phyloP scores from a whole-genome alignment of 495 filamentous ascomycete genomes.

The Schizothecium vesticola region DNA sequence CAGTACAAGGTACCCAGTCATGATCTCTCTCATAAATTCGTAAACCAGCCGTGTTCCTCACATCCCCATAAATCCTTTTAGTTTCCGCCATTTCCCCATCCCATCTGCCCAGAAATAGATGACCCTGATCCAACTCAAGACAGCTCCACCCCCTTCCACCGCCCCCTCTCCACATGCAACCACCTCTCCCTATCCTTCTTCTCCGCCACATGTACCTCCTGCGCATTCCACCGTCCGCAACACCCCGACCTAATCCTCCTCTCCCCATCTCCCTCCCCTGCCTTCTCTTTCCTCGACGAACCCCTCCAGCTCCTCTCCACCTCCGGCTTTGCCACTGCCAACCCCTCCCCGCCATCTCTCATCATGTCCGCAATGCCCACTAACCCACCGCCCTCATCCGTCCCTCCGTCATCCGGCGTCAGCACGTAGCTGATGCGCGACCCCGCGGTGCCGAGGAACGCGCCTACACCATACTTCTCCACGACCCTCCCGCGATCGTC shows the following conservation, averaged over 20 bases:
- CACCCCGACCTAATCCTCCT: constrained; percentile 41
- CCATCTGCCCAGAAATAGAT: not conserved
- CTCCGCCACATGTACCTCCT: constrained; percentile 25
- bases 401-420: constrained; percentile 51
- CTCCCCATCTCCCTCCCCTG: constrained; percentile 18
- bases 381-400: constrained; percentile 50
- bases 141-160: constrained; percentile 37
- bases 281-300: constrained; percentile 20
- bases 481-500: constrained; percentile 43
- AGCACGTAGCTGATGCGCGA: constrained; percentile 56
- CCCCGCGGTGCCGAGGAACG: constrained; percentile 53
- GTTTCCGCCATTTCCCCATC: not conserved
- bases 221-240: constrained; percentile 52
- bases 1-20: not conserved
- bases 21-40: not conserved
- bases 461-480: constrained; percentile 47
- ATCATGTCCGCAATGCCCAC: constrained; percentile 50
- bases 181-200: constrained; percentile 46
- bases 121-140: constrained; percentile 14
- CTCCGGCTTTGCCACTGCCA: constrained; percentile 16
- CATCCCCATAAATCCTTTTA: not conserved
- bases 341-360: constrained; percentile 37
- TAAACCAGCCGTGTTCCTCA: not conserved
- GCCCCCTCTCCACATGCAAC: constrained; percentile 46
- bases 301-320: constrained; percentile 16